Evolutionary conservation across 345 rosid genomes (phyloP), one percentile per base, ranked within the genome.

Genomic region (Microthlaspi erraticum): DNA sequence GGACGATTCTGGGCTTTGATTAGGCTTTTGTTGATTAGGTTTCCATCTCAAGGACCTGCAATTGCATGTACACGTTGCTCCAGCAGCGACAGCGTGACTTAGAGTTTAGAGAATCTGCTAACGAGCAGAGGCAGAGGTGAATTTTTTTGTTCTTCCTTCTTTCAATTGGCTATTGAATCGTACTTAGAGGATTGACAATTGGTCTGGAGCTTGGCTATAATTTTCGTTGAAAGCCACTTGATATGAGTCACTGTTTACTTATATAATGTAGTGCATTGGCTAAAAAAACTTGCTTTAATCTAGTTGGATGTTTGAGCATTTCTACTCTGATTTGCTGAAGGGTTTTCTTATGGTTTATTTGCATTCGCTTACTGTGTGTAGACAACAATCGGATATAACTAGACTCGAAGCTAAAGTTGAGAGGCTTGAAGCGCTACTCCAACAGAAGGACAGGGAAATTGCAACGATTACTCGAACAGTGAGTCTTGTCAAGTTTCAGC

Each of bases 361-460:
- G 56, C 34, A 26, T 59, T 49, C 16, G 13, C 29, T 46, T 60
- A 5, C 68, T 18, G 18, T 57, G 36, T 77, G 11, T 74, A 91
- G 98, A 52, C 81, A 83, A 67, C 77, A 81, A 10, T 91, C 99
- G 1, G 98, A 94, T 78, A 87, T 91, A 61, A 83, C 98, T 23
- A 87, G 99, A 76, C 81, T 89, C 71, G 98, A 94, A 78, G 93
- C 93, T 18, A 91, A 94, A 80, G 91, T 86, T 34, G 99, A 94
- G 88, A 87, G 99, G 84, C 88, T 94, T 52, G 99, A 91, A 76
- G 74, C 84, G 0, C 96, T 81, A 45, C 56, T 91, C 61, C 93
- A 89, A 75, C 85, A 86, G 31, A 94, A 94, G 72, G 97, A 88
- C 72, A 91, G 98, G 83, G 99, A 89, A 75, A 89, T 94, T 50